phyloP scores from a whole-genome alignment of 2,329 filamentous ascomycete species.

The Colletotrichum cuscutae region DNA sequence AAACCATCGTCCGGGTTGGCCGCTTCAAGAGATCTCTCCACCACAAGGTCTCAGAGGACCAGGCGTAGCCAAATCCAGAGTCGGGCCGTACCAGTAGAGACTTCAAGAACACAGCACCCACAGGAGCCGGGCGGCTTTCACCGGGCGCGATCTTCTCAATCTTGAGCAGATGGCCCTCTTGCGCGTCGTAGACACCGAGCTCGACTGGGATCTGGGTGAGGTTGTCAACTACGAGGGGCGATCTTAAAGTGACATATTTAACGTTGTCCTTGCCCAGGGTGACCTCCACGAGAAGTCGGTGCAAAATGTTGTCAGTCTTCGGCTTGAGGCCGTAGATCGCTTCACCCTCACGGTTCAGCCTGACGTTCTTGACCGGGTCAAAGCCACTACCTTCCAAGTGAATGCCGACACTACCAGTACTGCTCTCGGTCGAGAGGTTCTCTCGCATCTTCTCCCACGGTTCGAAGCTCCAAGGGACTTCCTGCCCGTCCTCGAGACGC shows the following conservation, averaged over 20 bases:
- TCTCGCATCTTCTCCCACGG: constrained; percentile 97
- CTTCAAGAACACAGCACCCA: constrained; percentile 92
- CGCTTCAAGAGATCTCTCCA: constrained; percentile 91
- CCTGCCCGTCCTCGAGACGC: constrained; percentile 87
- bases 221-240: constrained; percentile 92
- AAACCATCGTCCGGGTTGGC: constrained; percentile 88
- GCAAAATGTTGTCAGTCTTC: constrained; percentile 84
- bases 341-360: constrained; percentile 94
- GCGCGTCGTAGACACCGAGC: constrained; percentile 87
- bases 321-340: constrained; percentile 89
- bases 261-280: constrained; percentile 93
- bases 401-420: constrained; percentile 81
- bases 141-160: constrained; percentile 98
- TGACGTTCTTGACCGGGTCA: constrained; percentile 87
- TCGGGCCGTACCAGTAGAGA: constrained; percentile 89
- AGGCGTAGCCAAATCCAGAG: constrained; percentile 95
- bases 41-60: constrained; percentile 89
- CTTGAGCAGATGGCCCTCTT: constrained; percentile 90
- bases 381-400: constrained; percentile 94
- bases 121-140: constrained; percentile 87
- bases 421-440: constrained; percentile 85
- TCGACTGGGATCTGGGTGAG: constrained; percentile 97
- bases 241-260: constrained; percentile 96
- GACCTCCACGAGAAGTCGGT: constrained; percentile 92
- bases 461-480: constrained; percentile 96